phyloP scores from a whole-genome alignment of 2,329 filamentous ascomycete genomes.

The Aquanectria penicillioides region DNA sequence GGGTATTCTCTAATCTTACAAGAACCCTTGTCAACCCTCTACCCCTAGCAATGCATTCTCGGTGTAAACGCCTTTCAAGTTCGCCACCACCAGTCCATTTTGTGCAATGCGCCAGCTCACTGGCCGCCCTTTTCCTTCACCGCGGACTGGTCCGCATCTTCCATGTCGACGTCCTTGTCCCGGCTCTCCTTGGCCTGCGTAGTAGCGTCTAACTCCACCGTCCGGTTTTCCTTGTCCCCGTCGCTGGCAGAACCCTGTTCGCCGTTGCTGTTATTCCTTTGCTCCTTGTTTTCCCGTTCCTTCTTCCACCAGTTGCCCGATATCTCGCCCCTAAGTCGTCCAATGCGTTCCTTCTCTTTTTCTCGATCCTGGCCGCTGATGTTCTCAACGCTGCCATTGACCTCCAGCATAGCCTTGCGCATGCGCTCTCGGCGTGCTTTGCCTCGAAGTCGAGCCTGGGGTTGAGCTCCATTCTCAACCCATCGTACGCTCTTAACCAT shows the following conservation, averaged over 20 bases:
- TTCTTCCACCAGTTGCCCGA: conserved; percentile 48
- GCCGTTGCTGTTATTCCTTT: conserved; percentile 43
- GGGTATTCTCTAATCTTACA: conserved; percentile 42
- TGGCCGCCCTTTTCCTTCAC: conserved; percentile 28
- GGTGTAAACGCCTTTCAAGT: conserved; percentile 36
- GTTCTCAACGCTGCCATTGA: conserved; percentile 51
- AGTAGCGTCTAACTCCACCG: conserved; percentile 26
- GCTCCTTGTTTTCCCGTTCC: conserved; percentile 35
- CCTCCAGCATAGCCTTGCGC: conserved; percentile 63
- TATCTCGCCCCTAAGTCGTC: conserved; percentile 44
- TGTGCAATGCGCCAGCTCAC: conserved; percentile 26
- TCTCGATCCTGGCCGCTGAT: conserved; percentile 41
- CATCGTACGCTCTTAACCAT: conserved; percentile 85
- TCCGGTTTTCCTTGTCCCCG: conserved; percentile 60
- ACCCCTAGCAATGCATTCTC: conserved; percentile 33
- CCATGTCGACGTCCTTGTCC: conserved; percentile 47
- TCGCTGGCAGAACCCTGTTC: conserved; percentile 46
- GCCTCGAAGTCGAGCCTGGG: conserved; percentile 64
- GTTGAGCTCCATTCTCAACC: conserved; percentile 79
- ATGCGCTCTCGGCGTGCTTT: conserved; percentile 67
- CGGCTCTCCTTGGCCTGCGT: conserved; percentile 8
- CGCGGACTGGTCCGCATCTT: conserved; percentile 32
- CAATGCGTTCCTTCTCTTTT: conserved; percentile 37
- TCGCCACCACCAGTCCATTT: conserved; percentile 14
- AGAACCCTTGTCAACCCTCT: conserved; percentile 25